These are phyloP conservation scores for Erysiphe neolycopersici DNA, from an alignment of 2,329 filamentous ascomycete genomes.

Conservation along the genomic window DNA sequence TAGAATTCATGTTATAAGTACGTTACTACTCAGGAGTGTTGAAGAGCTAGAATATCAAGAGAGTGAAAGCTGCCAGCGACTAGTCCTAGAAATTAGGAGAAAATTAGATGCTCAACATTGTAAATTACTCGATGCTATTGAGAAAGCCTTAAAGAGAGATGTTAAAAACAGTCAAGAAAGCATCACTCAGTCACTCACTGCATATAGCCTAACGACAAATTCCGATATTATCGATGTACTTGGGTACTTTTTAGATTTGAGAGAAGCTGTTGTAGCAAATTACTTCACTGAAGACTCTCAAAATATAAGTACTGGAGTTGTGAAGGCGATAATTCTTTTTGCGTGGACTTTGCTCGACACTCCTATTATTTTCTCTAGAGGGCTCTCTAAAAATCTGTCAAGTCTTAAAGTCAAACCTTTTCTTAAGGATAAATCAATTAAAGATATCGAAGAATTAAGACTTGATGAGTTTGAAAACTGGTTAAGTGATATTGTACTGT, in stretches of 20 bases:
- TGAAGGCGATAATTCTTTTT: conserved; percentile 44
- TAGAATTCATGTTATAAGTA: conserved; percentile 49
- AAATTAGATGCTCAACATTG: conserved; percentile 33
- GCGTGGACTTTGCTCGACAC: conserved; percentile 53
- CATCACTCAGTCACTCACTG: conserved; percentile 49
- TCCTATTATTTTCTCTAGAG: conserved; percentile 45
- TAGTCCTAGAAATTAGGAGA: conserved; percentile 33
- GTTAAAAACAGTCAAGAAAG: conserved; percentile 15
- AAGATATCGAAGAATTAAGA: conserved; percentile 38
- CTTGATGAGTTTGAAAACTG: conserved; percentile 55
- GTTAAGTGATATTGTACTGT: conserved; percentile 58
- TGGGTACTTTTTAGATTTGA: conserved; percentile 47
- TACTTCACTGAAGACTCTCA: conserved; percentile 20
- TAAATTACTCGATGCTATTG: conserved; percentile 38
- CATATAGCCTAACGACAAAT: conserved; percentile 58
- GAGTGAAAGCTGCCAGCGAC: conserved; percentile 12
- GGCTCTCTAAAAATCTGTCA: conserved; percentile 40
- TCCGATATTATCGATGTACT: conserved; percentile 58
- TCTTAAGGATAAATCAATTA: conserved; percentile 42
- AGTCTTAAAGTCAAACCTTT: conserved; percentile 44
- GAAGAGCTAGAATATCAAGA: conserved; percentile 21
- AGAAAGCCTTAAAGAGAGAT: conserved; percentile 33
- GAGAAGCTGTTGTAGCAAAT: conserved; percentile 36
- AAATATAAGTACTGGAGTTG: conserved; percentile 19
- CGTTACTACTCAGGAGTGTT: conserved; percentile 50